Conservation (phyloP, 106 monocot genomes). For the Acanthochlamys bracteata region DNA sequence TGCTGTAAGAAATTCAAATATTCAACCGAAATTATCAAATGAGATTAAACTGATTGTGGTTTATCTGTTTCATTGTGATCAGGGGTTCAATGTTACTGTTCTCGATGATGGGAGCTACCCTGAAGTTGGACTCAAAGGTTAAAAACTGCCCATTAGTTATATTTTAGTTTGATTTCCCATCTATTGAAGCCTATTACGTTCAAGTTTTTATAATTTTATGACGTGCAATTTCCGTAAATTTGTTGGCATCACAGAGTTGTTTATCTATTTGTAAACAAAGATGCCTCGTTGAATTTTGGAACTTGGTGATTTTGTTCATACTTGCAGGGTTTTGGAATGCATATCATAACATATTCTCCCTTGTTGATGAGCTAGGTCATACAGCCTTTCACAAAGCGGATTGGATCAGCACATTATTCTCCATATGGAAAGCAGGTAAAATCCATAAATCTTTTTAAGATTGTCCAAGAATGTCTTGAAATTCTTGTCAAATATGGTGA, state of each 20-base stretch:
- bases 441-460: background rate
- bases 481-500: too few relatives aligned
- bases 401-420: constrained; percentile 41
- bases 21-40: too few relatives aligned
- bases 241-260: background rate
- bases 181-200: background rate
- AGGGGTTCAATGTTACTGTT: constrained; percentile 68
- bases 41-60: too few relatives aligned
- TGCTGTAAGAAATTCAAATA: too few relatives aligned
- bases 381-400: constrained; percentile 57
- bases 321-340: constrained; percentile 59
- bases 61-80: background rate
- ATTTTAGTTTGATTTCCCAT: background rate
- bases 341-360: constrained; percentile 58
- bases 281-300: background rate
- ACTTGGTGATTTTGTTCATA: background rate
- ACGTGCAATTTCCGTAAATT: too few relatives aligned
- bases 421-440: constrained; percentile 46
- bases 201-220: too few relatives aligned
- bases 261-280: background rate
- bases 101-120: constrained; percentile 36
- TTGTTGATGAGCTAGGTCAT: constrained; percentile 55
- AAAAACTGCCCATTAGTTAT: background rate
- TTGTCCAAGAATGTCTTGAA: background rate
- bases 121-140: constrained; percentile 50